Evolutionary conservation across 208 protist species (phyloP).

Genomic region (Leishmania turanica): DNA sequence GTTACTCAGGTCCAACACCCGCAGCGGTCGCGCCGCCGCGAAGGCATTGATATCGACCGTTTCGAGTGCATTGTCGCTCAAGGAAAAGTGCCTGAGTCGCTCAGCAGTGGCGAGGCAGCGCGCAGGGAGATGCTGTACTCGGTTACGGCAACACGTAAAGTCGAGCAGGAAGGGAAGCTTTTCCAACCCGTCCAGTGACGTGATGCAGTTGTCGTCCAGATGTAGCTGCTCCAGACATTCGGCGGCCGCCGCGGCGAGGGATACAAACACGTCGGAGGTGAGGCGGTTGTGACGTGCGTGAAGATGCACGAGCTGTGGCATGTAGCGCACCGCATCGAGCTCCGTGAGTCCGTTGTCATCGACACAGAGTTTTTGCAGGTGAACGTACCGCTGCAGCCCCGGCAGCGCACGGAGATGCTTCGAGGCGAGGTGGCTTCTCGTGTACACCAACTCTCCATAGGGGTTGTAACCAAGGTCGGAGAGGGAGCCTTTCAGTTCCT

Average conservation of each 20-base stretch:
- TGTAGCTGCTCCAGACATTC: conserved; percentile 61
- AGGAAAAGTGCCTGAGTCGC: conserved; percentile 49
- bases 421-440: conserved; percentile 34
- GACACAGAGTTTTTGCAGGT: conserved; percentile 70
- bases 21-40: conserved; percentile 38
- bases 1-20: conserved; percentile 57
- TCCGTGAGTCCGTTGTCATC: conserved; percentile 67
- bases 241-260: conserved; percentile 35
- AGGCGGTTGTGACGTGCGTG: conserved; percentile 68
- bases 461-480: conserved; percentile 61
- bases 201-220: conserved; percentile 65
- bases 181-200: conserved; percentile 50
- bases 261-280: conserved; percentile 47
- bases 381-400: conserved; percentile 43
- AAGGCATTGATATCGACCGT: conserved; percentile 48
- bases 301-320: conserved; percentile 62
- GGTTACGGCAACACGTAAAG: conserved; percentile 53
- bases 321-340: conserved; percentile 49
- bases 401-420: conserved; percentile 41
- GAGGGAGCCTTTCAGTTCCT: conserved; percentile 32
- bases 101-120: conserved; percentile 19
- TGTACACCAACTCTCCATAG: conserved; percentile 63
- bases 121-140: conserved; percentile 34
- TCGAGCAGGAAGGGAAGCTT: conserved; percentile 66
- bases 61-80: conserved; percentile 44